Evolutionary conservation across 2,329 filamentous ascomycete genomes (phyloP).

Genomic region (Camillea tinctor): DNA sequence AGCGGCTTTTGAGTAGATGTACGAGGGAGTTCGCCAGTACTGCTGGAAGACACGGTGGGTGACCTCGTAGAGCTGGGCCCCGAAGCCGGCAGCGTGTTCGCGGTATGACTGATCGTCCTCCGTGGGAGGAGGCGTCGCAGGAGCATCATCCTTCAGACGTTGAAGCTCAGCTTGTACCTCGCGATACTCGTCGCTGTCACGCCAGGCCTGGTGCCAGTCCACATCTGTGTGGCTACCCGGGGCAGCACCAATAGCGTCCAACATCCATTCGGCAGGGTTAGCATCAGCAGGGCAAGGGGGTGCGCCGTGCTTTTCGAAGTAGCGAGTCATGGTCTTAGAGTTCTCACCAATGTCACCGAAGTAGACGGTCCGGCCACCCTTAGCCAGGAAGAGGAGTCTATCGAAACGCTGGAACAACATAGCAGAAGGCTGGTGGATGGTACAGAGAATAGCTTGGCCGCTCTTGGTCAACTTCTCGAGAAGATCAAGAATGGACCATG

Average conservation of each 20-base stretch:
- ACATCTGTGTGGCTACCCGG: slow-evolving; percentile 62
- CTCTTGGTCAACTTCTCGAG: slow-evolving; percentile 86
- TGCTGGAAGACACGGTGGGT: slow-evolving; percentile 79
- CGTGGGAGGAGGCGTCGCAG: slow-evolving; percentile 26
- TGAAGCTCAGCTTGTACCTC: slow-evolving; percentile 57
- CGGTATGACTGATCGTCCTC: slow-evolving; percentile 52
- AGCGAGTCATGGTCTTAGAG: slow-evolving; percentile 64
- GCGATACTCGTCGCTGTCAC: slow-evolving; percentile 38
- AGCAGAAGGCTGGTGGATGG: slow-evolving; percentile 94
- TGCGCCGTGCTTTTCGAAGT: slow-evolving; percentile 74
- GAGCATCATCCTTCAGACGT: slow-evolving; percentile 51
- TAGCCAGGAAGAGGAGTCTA: slow-evolving; percentile 73
- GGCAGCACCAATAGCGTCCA: slow-evolving; percentile 60
- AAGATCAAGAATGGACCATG: slow-evolving; percentile 86
- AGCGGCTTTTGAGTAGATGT: slow-evolving; percentile 79
- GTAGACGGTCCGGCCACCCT: slow-evolving; percentile 76
- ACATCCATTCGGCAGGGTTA: slow-evolving; percentile 84
- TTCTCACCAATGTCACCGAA: slow-evolving; percentile 76
- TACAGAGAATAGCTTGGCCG: slow-evolving; percentile 92
- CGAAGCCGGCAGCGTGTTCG: slow-evolving; percentile 80
- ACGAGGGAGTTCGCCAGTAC: slow-evolving; percentile 86
- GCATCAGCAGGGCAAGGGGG: slow-evolving; percentile 62
- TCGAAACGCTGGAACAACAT: slow-evolving; percentile 93
- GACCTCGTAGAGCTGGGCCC: slow-evolving; percentile 64
- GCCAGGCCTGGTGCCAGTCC: slow-evolving; percentile 63